Conservation (phyloP, 2,329 filamentous ascomycete genomes). For the Phaeosphaeria sp. region DNA sequence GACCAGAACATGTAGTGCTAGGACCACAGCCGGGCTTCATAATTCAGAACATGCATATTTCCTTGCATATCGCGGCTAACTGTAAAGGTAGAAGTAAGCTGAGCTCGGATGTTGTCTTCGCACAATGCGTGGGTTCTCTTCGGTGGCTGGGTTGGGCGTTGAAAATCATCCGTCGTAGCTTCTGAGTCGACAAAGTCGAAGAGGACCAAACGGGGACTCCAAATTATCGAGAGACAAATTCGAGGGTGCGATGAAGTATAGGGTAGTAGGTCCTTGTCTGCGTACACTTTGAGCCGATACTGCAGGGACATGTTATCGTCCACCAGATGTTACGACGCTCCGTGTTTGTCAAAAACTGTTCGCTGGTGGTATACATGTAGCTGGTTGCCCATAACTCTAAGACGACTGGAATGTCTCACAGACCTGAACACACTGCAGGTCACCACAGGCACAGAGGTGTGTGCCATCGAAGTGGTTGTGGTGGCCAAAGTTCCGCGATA, state of each 20-base stretch:
- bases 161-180: background rate
- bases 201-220: background rate
- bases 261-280: background rate
- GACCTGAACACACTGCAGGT: background rate
- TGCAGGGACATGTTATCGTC: background rate
- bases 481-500: constrained; percentile 5
- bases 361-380: background rate
- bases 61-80: background rate
- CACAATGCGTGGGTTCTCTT: background rate
- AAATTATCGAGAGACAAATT: background rate
- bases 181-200: background rate
- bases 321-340: background rate
- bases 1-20: background rate
- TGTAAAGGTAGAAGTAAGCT: background rate
- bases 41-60: background rate
- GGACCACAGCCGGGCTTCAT: background rate
- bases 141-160: background rate
- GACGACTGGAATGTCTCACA: background rate
- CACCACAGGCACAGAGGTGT: background rate
- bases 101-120: background rate
- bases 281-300: background rate
- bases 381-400: background rate
- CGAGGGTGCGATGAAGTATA: background rate
- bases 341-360: background rate
- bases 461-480: background rate